These are phyloP conservation scores for Fusarium napiforme DNA, from an alignment of 2,329 filamentous ascomycete species.

Conservation along the genomic window DNA sequence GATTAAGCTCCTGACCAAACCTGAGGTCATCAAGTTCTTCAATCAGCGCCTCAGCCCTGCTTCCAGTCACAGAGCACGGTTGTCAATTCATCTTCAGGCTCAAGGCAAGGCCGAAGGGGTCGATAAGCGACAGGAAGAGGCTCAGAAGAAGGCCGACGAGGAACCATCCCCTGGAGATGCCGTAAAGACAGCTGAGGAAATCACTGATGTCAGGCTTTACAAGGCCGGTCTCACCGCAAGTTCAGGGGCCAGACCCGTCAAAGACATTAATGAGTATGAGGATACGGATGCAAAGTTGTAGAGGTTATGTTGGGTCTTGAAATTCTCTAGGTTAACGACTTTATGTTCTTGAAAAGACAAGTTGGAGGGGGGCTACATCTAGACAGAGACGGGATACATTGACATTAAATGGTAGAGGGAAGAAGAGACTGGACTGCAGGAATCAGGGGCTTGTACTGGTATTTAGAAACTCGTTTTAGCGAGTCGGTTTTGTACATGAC, in stretches of 20 bases:
- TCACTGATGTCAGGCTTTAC: constrained; percentile 83
- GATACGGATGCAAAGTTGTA: constrained; percentile 85
- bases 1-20: constrained; percentile 79
- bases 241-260: constrained; percentile 76
- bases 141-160: constrained; percentile 50
- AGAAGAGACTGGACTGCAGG: constrained; percentile 1
- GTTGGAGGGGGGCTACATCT: constrained; percentile 17
- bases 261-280: constrained; percentile 84
- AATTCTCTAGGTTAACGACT: constrained; percentile 2
- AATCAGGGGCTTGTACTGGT: background rate
- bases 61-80: constrained; percentile 80
- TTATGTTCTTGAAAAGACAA: constrained; percentile 6
- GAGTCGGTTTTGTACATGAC: constrained; percentile 15
- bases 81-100: constrained; percentile 85
- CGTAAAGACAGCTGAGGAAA: constrained; percentile 61
- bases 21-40: constrained; percentile 84
- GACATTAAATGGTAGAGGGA: constrained; percentile 16
- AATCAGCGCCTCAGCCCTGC: constrained; percentile 77
- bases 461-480: constrained; percentile 8
- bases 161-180: constrained; percentile 51
- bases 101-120: constrained; percentile 66
- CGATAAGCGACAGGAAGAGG: constrained; percentile 59
- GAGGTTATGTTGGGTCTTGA: background rate
- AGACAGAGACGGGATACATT: constrained; percentile 20
- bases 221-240: constrained; percentile 81